A percentile compares a stretch with the other conserved stretches of the same genome.
phyloP scores from a whole-genome alignment of 306 rosid genomes.

The Ceratonia siliqua region DNA sequence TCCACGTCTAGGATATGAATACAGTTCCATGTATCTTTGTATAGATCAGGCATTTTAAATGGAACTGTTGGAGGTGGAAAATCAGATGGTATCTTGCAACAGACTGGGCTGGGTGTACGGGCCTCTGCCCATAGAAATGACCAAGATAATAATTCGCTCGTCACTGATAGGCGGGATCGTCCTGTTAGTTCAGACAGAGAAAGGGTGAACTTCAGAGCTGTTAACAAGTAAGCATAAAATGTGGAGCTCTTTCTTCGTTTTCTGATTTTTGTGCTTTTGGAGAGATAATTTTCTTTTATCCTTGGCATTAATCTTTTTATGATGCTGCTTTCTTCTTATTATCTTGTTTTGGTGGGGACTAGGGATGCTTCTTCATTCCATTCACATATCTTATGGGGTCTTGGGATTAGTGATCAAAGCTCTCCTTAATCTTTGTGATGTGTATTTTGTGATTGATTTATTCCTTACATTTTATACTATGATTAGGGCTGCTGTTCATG shows the following conservation, averaged over 20 bases:
- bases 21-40: constrained; percentile 31
- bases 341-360: constrained; percentile 10
- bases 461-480: constrained; percentile 25
- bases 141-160: constrained; percentile 54
- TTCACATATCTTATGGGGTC: constrained; percentile 8
- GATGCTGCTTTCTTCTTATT: constrained; percentile 2
- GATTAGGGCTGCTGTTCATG: constrained; percentile 65
- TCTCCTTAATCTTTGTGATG: not conserved
- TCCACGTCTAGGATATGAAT: constrained; percentile 29
- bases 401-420: not conserved
- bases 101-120: constrained; percentile 63
- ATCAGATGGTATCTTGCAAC: constrained; percentile 65
- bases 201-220: constrained; percentile 67
- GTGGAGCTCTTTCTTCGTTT: constrained; percentile 8
- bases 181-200: constrained; percentile 76
- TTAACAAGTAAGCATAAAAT: constrained; percentile 63
- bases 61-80: constrained; percentile 75
- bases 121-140: constrained; percentile 72
- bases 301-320: not conserved
- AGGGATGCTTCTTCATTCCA: constrained; percentile 12
- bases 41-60: constrained; percentile 67
- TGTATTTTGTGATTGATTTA: constrained; percentile 2
- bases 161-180: constrained; percentile 73
- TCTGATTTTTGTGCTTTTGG: constrained; percentile 24
- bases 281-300: constrained; percentile 10